Evolutionary conservation across 2,329 filamentous ascomycete species (phyloP).

Genomic region (Alternaria brassicae): DNA sequence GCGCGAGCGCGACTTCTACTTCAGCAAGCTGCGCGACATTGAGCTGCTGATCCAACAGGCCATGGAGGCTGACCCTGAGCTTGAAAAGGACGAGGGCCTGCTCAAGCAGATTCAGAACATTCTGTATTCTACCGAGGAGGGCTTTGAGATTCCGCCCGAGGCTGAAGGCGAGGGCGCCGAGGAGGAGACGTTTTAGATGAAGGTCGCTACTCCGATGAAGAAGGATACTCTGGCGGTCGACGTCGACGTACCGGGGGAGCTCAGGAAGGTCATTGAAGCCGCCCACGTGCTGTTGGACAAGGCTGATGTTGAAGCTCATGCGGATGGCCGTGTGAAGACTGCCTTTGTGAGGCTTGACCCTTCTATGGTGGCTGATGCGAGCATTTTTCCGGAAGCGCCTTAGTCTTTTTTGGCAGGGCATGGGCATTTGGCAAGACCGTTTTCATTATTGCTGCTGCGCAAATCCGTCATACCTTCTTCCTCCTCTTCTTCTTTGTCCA

Average conservation of each 20-base stretch:
- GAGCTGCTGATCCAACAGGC: conserved; percentile 93
- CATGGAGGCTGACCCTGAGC: conserved; percentile 87
- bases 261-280: conserved; percentile 7
- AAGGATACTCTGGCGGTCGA: conserved; percentile 4
- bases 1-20: conserved; percentile 98
- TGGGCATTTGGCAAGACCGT: not conserved
- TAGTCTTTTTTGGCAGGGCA: too few relatives aligned
- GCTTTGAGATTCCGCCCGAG: conserved; percentile 87
- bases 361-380: not conserved
- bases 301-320: not conserved
- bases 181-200: conserved; percentile 64
- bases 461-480: not conserved
- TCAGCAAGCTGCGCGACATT: conserved; percentile 97
- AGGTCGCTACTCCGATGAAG: conserved; percentile 6
- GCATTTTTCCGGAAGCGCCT: too few relatives aligned
- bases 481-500: too few relatives aligned
- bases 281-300: conserved; percentile 12
- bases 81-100: conserved; percentile 92
- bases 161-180: conserved; percentile 75
- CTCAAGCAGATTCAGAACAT: conserved; percentile 97
- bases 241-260: not conserved
- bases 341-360: too few relatives aligned
- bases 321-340: not conserved
- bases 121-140: conserved; percentile 89
- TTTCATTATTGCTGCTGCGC: too few relatives aligned